Evolutionary conservation across 768 basidiomycete species (phyloP).

Genomic region (Rhodosporidiobolus odoratus): DNA sequence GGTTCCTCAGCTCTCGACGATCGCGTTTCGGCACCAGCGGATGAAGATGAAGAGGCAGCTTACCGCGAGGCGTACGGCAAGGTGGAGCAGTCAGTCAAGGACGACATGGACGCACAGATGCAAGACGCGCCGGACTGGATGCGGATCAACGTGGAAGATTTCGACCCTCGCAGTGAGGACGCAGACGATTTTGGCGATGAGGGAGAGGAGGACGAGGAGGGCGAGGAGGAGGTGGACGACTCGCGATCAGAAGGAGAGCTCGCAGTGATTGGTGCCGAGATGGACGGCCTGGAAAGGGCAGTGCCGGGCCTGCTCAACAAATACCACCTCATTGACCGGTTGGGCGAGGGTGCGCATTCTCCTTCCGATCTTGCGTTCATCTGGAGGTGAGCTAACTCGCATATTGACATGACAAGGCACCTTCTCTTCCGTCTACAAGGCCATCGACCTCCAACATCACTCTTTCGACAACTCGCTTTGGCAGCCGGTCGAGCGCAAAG

Average conservation of each 20-base stretch:
- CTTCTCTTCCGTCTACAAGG: slow-evolving; percentile 99
- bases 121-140: not conserved
- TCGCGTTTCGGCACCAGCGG: not conserved
- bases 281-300: slow-evolving; percentile 60
- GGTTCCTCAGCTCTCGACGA: slow-evolving; percentile 2
- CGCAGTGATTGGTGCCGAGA: slow-evolving; percentile 53
- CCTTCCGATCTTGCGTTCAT: not conserved
- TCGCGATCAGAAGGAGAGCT: slow-evolving; percentile 25
- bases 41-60: not conserved
- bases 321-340: slow-evolving; percentile 77
- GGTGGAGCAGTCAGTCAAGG: not conserved
- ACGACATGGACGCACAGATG: not conserved
- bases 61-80: not conserved
- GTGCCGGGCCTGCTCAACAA: slow-evolving; percentile 63
- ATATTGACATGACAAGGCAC: slow-evolving; percentile 59
- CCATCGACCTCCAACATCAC: slow-evolving; percentile 68
- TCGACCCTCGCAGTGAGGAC: no score
- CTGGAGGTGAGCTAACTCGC: not conserved
- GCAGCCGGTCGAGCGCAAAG: slow-evolving; percentile 39
- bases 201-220: slow-evolving; percentile 11
- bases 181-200: not conserved
- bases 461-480: slow-evolving; percentile 57
- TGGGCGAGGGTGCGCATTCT: slow-evolving; percentile 64
- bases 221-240: slow-evolving; percentile 13
- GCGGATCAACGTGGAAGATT: not conserved